Base-by-base conservation (phyloP, 148 eudicot genomes). In the Nepenthes gracilis region DNA sequence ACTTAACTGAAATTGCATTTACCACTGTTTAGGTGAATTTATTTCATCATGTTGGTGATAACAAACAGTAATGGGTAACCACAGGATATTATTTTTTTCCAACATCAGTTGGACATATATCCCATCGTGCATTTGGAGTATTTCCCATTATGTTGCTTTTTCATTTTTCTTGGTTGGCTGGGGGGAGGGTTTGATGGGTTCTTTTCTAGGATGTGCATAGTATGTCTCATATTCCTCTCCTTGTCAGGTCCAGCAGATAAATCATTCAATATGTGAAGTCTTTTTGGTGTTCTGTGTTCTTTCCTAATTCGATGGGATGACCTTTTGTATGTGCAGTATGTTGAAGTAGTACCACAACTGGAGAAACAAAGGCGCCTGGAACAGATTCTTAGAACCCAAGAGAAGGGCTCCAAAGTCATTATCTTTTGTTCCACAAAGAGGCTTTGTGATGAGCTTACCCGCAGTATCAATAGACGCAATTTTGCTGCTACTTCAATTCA, bases 401-500 rank as follows among this genome's bases (percentile, higher is more conserved):
- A 93, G 60, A 83, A 83, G 74, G 98, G 98, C 33, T 88, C 98
- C 12, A 93, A 82, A 72, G 68, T 82, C 55, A 88, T 93, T 58
- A 72, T 93, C 37, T 93, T 93, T 62, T 93, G 98, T 63, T 85
- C 98, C 35, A 93, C 95, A 32, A 93, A 93, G 65, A 93, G 70
- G 68, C 33, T 88, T 72, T 93, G 98, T 60, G 96, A 93, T 55
- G 91, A 88, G 61, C 90, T 93, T 70, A 63, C 96, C 60, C 95
- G 86, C 12, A 85, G 74, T 71, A 78, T 93, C 53, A 45, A 11
- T 11, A 84, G 81, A 45, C 98, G 96, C 38, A 82, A 52, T 68
- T 87, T 86, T 72, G 85, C 90, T 64, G 90, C 98, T 69, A 96
- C 98, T 53, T 96, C 85, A 55, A 93, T 93, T 57, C 98, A 93